Base-by-base conservation (phyloP, 768 basidiomycete genomes). In the Plicaturopsis crispa region DNA sequence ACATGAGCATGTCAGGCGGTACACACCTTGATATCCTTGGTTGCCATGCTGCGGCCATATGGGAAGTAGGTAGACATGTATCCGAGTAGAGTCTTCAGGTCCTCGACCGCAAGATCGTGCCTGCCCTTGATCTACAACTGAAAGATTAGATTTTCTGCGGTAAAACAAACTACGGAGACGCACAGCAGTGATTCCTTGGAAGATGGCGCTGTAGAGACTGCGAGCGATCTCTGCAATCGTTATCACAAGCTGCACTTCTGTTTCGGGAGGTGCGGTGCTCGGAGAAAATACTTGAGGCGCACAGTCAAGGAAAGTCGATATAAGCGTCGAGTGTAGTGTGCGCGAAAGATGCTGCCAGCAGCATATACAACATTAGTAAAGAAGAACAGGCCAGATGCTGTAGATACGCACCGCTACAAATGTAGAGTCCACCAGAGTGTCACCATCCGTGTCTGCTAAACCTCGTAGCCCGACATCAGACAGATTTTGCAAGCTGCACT, bases 1-100 rank as follows among this genome's bases (percentile, higher is more conserved):
- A 33, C 35, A 12, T 20, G 22, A 16, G 2, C 22, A 44, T 24
- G 16, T 31, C 14, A 20, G 35, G 6, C 6, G 19, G n/a, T 14
- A 34, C 47, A 10, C 26, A 75, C 85, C 70, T 81, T 81, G 45
- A 72, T 66, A 52, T 85, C 81, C 32, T 71, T 66, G 41, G 57
- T 45, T 3, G 65, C 60, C 43, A 64, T 45, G 43, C 65, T 56
- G 5, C 62, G 57, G 30, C 52, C 56, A 57, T 90, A 91, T 1
- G 93, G 93, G 54, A 98, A 96, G 58, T 91, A 90, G 3, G 80
- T 67, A 4, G 76, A 58, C 72, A 94, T 83, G 51, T 89, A 79
- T 8, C 70, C 69, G 1, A 96, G 65, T 13, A 96, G 56, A 8
- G 57, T 57, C 40, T 63, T 64, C 31, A 90, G 63, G 37, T 80